Conservation (phyloP, 1,284 basidiomycete genomes). For the Sporisorium graminicola region DNA sequence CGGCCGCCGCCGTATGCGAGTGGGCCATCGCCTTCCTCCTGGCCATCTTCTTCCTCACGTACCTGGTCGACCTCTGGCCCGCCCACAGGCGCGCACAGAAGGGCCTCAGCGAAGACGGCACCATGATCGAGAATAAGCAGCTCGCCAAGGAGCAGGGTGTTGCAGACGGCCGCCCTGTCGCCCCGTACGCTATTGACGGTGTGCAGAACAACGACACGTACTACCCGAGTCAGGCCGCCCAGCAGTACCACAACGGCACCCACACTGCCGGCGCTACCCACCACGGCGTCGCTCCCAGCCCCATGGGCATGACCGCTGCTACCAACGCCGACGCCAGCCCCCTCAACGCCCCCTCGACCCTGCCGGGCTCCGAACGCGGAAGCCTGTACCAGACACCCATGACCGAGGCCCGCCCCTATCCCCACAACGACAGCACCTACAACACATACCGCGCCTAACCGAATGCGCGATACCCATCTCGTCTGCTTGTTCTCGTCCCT, state of each 20-base stretch:
- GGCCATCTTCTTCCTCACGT: conserved; percentile 70
- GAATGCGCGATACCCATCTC: neutral
- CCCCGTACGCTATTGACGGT: conserved; percentile 48
- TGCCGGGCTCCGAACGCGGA: conserved; percentile 36
- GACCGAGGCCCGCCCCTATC: conserved; percentile 40
- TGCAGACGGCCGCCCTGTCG: conserved; percentile 11
- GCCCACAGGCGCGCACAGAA: conserved; percentile 44
- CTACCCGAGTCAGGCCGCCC: conserved; percentile 39
- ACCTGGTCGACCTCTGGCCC: conserved; percentile 68
- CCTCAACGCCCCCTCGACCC: conserved; percentile 16
- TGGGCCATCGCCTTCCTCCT: conserved; percentile 70
- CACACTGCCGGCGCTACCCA: neutral
- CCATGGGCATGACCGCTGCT: conserved; percentile 5
- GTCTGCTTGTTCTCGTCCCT: neutral
- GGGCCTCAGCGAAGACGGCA: conserved; percentile 56
- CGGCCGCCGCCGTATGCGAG: conserved; percentile 70
- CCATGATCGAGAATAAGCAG: conserved; percentile 52
- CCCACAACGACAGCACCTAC: conserved; percentile 16
- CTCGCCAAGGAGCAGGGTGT: conserved; percentile 41
- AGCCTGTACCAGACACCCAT: conserved; percentile 51
- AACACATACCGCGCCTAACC: neutral
- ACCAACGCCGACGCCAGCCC: conserved; percentile 13
- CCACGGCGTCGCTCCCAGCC: conserved; percentile 24
- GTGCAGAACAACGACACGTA: conserved; percentile 42
- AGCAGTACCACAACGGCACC: conserved; percentile 7